These are phyloP conservation scores for Aureobasidium lini DNA, from an alignment of 2,329 filamentous ascomycete genomes.

Conservation along the genomic window DNA sequence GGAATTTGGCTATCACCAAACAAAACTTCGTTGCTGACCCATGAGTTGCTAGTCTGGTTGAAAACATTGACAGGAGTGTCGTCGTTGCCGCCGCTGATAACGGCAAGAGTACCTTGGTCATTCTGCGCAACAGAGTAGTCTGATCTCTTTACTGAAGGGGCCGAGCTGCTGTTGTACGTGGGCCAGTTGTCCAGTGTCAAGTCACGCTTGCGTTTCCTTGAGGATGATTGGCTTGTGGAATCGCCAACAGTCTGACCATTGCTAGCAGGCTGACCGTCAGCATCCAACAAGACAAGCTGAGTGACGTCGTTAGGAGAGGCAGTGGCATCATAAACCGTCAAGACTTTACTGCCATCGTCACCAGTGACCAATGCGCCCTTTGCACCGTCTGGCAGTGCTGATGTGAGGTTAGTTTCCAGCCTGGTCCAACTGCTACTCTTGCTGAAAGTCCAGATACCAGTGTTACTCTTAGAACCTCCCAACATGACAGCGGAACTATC, in stretches of 20 bases:
- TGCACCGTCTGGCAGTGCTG: slow-evolving; percentile 27
- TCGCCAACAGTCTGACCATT: slow-evolving; percentile 42
- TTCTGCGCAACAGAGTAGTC: slow-evolving; percentile 66
- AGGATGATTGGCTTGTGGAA: slow-evolving; percentile 18
- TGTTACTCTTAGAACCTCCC: slow-evolving; percentile 62
- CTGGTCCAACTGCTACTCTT: slow-evolving; percentile 56
- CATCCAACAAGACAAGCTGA: slow-evolving; percentile 59
- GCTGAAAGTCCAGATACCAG: slow-evolving; percentile 65
- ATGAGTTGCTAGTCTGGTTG: slow-evolving; percentile 64
- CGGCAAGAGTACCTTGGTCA: slow-evolving; percentile 53
- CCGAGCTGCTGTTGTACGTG: slow-evolving; percentile 66
- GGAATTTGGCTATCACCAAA: slow-evolving; percentile 31
- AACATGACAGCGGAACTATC: slow-evolving; percentile 63
- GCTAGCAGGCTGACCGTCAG: slow-evolving; percentile 45
- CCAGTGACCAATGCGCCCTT: slow-evolving; percentile 58
- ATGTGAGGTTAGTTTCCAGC: slow-evolving; percentile 56
- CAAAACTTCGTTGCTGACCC: slow-evolving; percentile 67
- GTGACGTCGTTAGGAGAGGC: slow-evolving; percentile 67
- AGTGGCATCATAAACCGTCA: slow-evolving; percentile 71
- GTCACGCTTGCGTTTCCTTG: slow-evolving; percentile 40
- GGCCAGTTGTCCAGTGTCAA: slow-evolving; percentile 63
- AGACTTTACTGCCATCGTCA: slow-evolving; percentile 66
- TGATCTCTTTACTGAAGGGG: slow-evolving; percentile 56
- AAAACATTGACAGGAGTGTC: slow-evolving; percentile 69
- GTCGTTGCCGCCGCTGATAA: slow-evolving; percentile 68